phyloP scores from a whole-genome alignment of 345 rosid genomes.

The Gynandropsis gynandra region DNA sequence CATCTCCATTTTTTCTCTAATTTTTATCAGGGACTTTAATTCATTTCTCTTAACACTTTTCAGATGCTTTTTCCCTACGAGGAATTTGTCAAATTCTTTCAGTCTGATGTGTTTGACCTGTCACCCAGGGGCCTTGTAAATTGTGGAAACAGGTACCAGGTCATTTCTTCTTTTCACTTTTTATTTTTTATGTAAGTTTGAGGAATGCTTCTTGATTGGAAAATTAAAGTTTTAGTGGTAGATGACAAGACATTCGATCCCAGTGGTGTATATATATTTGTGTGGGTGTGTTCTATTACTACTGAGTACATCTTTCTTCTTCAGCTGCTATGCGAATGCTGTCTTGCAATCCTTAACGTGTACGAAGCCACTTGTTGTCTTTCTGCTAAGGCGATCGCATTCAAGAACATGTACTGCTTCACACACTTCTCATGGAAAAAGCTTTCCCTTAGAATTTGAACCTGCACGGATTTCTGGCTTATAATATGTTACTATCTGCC shows the following conservation, averaged over 20 bases:
- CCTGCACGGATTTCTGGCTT: background rate
- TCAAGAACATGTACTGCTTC: slow-evolving; percentile 60
- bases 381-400: slow-evolving; percentile 61
- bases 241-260: too few species aligned
- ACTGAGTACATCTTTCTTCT: slow-evolving; percentile 12
- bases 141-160: slow-evolving; percentile 68
- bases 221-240: background rate
- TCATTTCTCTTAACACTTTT: background rate
- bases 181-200: too few species aligned
- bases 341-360: slow-evolving; percentile 75
- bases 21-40: slow-evolving; percentile 8
- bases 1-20: slow-evolving; percentile 9
- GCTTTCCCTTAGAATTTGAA: background rate
- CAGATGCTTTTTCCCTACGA: slow-evolving; percentile 62
- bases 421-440: slow-evolving; percentile 5
- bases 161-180: slow-evolving; percentile 7
- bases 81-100: slow-evolving; percentile 64
- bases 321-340: slow-evolving; percentile 88
- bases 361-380: slow-evolving; percentile 71
- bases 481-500: background rate
- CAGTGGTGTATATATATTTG: background rate
- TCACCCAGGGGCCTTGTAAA: slow-evolving; percentile 80
- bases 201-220: background rate
- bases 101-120: slow-evolving; percentile 47
- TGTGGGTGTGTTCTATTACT: slow-evolving; percentile 9